Conservation (phyloP, 768 basidiomycete genomes). For the Termitomyces sp. region DNA sequence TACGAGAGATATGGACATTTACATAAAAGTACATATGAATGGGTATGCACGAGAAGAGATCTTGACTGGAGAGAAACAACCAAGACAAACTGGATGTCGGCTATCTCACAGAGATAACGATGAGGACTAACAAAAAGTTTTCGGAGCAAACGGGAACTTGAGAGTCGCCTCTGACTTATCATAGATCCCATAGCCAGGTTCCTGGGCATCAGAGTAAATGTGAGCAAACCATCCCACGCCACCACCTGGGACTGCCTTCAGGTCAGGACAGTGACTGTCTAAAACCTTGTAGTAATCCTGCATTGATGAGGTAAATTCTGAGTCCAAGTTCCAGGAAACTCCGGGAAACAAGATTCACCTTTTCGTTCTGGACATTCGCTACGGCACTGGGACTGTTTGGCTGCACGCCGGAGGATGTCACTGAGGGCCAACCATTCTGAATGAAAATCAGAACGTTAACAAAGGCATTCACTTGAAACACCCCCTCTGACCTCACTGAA, state of each 20-base stretch:
- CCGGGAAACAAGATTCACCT: constrained; percentile 28
- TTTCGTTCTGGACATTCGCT: constrained; percentile 56
- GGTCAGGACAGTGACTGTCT: constrained; percentile 54
- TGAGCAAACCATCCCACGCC: constrained; percentile 83
- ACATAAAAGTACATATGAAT: neutral
- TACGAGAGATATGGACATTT: too few relatives aligned
- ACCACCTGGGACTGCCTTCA: constrained; percentile 54
- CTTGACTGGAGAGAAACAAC: neutral
- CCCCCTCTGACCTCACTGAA: constrained; percentile 53
- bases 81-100: too few relatives aligned
- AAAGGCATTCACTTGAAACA: neutral
- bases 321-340: neutral
- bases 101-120: neutral
- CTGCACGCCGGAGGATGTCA: constrained; percentile 52
- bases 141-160: constrained; percentile 65
- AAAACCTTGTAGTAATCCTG: constrained; percentile 61
- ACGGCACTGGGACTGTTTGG: constrained; percentile 61
- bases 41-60: neutral
- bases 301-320: constrained; percentile 3
- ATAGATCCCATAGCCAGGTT: constrained; percentile 71
- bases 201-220: constrained; percentile 62
- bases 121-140: constrained; percentile 47
- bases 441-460: neutral
- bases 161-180: constrained; percentile 31
- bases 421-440: constrained; percentile 77